phyloP scores from a whole-genome alignment of 2,329 filamentous ascomycete genomes.

The Alternaria consortialis region DNA sequence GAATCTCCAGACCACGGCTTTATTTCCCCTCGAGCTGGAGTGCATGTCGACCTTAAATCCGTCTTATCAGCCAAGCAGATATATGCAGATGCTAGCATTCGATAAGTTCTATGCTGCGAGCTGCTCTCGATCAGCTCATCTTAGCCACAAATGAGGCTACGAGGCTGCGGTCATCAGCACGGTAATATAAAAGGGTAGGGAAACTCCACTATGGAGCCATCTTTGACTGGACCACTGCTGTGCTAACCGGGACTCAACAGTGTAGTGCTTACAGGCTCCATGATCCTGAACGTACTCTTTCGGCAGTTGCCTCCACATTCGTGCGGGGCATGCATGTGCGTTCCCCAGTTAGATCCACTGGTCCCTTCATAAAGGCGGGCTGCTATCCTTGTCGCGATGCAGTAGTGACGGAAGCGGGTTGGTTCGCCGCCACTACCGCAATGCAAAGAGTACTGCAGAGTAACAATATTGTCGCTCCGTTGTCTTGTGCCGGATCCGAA shows the following conservation, averaged over 20 bases:
- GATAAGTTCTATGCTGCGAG: neutral
- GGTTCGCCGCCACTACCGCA: neutral
- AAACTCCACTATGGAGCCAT: neutral
- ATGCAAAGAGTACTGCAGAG: neutral
- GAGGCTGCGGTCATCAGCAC: neutral
- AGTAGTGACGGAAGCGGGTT: neutral
- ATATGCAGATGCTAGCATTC: neutral
- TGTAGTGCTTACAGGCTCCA: neutral
- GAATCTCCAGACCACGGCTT: neutral
- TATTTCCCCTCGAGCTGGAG: no score
- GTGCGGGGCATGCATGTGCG: slow-evolving; percentile 2
- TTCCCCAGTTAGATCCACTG: neutral
- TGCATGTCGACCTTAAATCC: neutral
- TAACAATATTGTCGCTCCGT: neutral
- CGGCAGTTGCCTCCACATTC: neutral
- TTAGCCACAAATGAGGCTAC: neutral
- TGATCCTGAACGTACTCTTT: neutral
- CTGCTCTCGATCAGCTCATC: neutral
- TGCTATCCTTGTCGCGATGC: neutral
- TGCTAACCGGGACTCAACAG: neutral
- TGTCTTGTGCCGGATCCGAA: neutral
- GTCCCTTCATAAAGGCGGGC: neutral
- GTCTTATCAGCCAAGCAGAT: neutral
- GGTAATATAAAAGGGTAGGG: neutral
- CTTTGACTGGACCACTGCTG: neutral